Evolutionary conservation across 768 basidiomycete species (phyloP), one percentile per base, ranked within the genome.

Genomic region (Gymnopilus junonius): DNA sequence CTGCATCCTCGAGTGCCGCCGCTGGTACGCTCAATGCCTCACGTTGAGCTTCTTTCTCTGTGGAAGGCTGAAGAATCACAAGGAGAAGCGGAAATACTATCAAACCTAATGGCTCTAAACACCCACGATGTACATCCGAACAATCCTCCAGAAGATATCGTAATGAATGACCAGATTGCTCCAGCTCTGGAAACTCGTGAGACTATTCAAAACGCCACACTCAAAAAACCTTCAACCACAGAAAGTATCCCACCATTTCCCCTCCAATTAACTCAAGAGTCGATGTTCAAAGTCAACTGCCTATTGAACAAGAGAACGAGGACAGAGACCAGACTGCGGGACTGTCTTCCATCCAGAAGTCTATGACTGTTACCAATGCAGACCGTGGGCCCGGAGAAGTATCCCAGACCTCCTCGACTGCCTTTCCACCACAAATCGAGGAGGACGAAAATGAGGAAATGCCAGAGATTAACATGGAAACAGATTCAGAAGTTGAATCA

Each of bases 1-100:
- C 71, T 95, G 11, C 94, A 95, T 68, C 93, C 93, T 48, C 88
- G 92, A 21, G 80, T 91, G 4, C 94, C 94, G 8, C 90, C 93
- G 8, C 75, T 92, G 12, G 79, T 93, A 57, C 86, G 89, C 46
- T 81, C 89, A 3, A 73, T 91, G 60, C 91, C 92, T 15, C 79
- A 83, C 31, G 71, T 90, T 11, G 90, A 90, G 64, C 74, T 81
- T 1, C 71, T 93, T 15, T 82, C 87, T 12, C 78, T 93, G 29
- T 87, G 86, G 66, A 82, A 80, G 27, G 75, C 77, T 2, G 90
- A 93, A 65, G 90, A 91, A 69, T 81, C 84, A 31, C 77, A 80
- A 20, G 90, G 92, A 69, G 92, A 94, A 74, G 69, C 63, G 3
- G 81, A 80, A 39, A 70, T 75, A 10, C 83, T 86, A 23, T 71